A percentile compares a stretch with the other conserved stretches of the same genome.
Conservation (phyloP, 1,284 basidiomycete species). For the Amylostereum areolatum region DNA sequence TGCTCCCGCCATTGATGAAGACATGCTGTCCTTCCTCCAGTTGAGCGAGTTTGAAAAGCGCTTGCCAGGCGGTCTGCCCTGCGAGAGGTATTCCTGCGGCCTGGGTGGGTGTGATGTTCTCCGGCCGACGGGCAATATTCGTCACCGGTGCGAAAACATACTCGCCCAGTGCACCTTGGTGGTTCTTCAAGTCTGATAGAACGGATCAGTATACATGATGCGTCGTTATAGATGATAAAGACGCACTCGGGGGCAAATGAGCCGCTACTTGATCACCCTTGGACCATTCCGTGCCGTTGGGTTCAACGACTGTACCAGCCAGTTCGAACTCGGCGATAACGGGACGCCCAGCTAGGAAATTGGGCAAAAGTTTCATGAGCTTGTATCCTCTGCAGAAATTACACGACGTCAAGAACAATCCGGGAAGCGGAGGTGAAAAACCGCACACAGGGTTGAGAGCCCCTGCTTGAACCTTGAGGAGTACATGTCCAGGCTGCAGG, state of each 20-base stretch:
- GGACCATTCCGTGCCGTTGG: conserved; percentile 43
- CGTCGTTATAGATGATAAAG: not conserved
- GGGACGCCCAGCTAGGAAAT: conserved; percentile 42
- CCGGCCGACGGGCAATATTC: conserved; percentile 39
- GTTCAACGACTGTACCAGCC: conserved; percentile 51
- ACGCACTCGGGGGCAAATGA: conserved; percentile 33
- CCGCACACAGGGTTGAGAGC: conserved; percentile 65
- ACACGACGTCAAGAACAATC: conserved; percentile 1
- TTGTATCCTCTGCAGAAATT: conserved; percentile 43
- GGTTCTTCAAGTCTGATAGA: conserved; percentile 17
- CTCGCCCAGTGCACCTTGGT: conserved; percentile 48
- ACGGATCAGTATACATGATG: not conserved
- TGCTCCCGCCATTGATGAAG: conserved; percentile 63
- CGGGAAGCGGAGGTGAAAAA: not conserved
- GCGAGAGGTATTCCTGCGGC: conserved; percentile 55
- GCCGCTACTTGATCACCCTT: conserved; percentile 61
- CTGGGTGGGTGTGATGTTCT: conserved; percentile 39
- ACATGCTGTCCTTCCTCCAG: conserved; percentile 43
- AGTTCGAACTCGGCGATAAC: conserved; percentile 56
- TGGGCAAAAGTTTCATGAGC: conserved; percentile 45
- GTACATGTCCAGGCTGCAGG: conserved; percentile 40
- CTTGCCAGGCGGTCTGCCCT: conserved; percentile 51
- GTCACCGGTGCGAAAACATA: conserved; percentile 41
- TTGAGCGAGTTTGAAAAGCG: conserved; percentile 34
- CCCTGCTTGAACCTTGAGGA: conserved; percentile 57